Evolutionary conservation across 495 filamentous ascomycete genomes (phyloP).

Genomic region (Podospora pseudoanserina): DNA sequence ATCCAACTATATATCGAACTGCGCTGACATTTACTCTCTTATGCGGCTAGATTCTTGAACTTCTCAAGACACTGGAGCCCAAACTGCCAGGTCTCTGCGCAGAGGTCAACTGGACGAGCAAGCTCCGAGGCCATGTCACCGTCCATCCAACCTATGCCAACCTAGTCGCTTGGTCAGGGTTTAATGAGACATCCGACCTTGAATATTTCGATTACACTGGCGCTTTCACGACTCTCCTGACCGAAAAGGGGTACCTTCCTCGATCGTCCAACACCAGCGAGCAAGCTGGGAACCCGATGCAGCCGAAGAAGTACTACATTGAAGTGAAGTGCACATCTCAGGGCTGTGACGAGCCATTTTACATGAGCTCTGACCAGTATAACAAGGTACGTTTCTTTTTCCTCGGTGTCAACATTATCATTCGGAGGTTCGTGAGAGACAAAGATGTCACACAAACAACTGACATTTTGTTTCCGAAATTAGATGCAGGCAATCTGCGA

Average conservation of each 20-base stretch:
- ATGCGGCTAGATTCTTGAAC: slow-evolving; percentile 28
- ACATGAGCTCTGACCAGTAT: slow-evolving; percentile 40
- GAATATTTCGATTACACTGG: slow-evolving; percentile 34
- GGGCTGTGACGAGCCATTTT: slow-evolving; percentile 35
- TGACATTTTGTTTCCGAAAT: no score
- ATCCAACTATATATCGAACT: no score
- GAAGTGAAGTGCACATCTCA: slow-evolving; percentile 45
- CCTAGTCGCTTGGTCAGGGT: slow-evolving; percentile 33
- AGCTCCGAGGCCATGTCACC: slow-evolving; percentile 31
- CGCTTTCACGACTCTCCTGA: slow-evolving; percentile 33
- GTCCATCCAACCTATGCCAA: slow-evolving; percentile 36
- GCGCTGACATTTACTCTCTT: no score
- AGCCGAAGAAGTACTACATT: slow-evolving; percentile 32
- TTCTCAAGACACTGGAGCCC: slow-evolving; percentile 27
- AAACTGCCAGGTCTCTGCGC: slow-evolving; percentile 25
- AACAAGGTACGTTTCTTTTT: slow-evolving; percentile 27
- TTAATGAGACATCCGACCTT: slow-evolving; percentile 38
- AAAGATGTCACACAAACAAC: no score
- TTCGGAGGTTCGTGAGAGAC: no score
- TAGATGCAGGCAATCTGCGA: slow-evolving; percentile 21
- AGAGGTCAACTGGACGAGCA: slow-evolving; percentile 41
- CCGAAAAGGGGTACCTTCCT: slow-evolving; percentile 32
- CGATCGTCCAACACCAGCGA: no score
- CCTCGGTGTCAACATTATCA: background rate
- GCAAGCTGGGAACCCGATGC: background rate